Percentiles rank a stretch among this genome's conserved stretches.
phyloP scores from a whole-genome alignment of 148 eudicot genomes.

The Fagopyrum esculentum region DNA sequence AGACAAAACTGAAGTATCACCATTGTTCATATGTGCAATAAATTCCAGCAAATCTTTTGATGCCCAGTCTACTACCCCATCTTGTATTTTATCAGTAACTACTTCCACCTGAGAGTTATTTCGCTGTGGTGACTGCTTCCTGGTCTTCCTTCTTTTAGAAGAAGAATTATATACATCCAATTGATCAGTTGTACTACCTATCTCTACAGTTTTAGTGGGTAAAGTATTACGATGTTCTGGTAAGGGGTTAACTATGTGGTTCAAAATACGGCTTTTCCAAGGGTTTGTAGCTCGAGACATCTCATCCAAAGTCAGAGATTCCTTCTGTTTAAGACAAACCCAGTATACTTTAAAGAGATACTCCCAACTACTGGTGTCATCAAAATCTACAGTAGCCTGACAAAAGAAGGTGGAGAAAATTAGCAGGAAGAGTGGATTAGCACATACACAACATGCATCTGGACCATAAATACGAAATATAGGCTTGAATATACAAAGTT shows the following conservation, averaged over 20 bases:
- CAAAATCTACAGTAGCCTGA: slow-evolving; percentile 93
- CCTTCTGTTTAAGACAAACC: slow-evolving; percentile 57
- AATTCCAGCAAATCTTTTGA: slow-evolving; percentile 78
- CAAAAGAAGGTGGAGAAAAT: slow-evolving; percentile 9
- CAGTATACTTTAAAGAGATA: slow-evolving; percentile 94
- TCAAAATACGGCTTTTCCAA: slow-evolving; percentile 34
- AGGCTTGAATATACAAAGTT: slow-evolving; percentile 7
- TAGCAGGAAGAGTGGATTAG: neutral
- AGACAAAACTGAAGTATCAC: slow-evolving; percentile 59
- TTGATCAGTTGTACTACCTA: slow-evolving; percentile 13
- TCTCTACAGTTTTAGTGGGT: slow-evolving; percentile 12
- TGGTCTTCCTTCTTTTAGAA: slow-evolving; percentile 39
- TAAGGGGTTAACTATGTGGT: slow-evolving; percentile 16
- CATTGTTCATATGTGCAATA: slow-evolving; percentile 79
- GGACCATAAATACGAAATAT: neutral
- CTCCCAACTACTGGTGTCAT: slow-evolving; percentile 89
- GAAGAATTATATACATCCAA: slow-evolving; percentile 21
- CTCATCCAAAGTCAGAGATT: slow-evolving; percentile 59
- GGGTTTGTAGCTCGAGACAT: slow-evolving; percentile 63
- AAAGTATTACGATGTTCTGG: neutral
- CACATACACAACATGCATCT: neutral
- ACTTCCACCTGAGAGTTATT: slow-evolving; percentile 21
- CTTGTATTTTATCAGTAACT: neutral
- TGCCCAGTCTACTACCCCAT: slow-evolving; percentile 59
- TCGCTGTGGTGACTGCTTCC: slow-evolving; percentile 24